phyloP scores from a whole-genome alignment of 1,284 basidiomycete species.

The Marasmius oreades region DNA sequence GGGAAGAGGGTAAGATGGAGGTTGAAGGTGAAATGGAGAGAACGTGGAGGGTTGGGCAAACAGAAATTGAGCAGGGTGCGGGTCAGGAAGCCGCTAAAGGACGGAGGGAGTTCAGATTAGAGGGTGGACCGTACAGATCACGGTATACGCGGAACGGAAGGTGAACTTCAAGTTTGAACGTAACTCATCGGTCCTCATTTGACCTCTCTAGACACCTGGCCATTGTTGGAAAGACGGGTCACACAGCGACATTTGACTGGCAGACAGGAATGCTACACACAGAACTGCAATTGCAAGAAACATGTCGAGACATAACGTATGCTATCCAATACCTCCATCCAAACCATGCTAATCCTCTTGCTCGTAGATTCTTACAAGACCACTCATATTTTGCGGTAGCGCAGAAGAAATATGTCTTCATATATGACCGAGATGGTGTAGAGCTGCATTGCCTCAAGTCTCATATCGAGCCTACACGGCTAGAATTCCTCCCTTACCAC shows the following conservation, averaged over 20 bases:
- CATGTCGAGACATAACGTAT: slow-evolving; percentile 87
- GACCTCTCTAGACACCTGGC: slow-evolving; percentile 65
- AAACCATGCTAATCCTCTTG: slow-evolving; percentile 8
- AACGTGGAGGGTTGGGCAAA: slow-evolving; percentile 87
- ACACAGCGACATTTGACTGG: slow-evolving; percentile 97
- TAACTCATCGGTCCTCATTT: neutral
- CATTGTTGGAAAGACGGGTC: slow-evolving; percentile 79
- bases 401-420: slow-evolving; percentile 95
- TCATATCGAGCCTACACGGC: slow-evolving; percentile 87
- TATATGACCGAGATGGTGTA: slow-evolving; percentile 93
- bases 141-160: slow-evolving; percentile 91
- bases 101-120: slow-evolving; percentile 77
- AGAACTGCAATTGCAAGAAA: slow-evolving; percentile 89
- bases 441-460: slow-evolving; percentile 85
- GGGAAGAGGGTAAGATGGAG: slow-evolving; percentile 69
- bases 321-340: slow-evolving; percentile 23
- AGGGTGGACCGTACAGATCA: slow-evolving; percentile 82
- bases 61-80: slow-evolving; percentile 68
- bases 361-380: slow-evolving; percentile 82
- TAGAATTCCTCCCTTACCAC: slow-evolving; percentile 96
- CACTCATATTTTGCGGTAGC: slow-evolving; percentile 93
- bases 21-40: slow-evolving; percentile 78
- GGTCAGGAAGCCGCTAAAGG: slow-evolving; percentile 76
- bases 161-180: slow-evolving; percentile 37
- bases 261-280: slow-evolving; percentile 83